phyloP scores from a whole-genome alignment of 2,329 filamentous ascomycete species.

The Talaromyces sp. region DNA sequence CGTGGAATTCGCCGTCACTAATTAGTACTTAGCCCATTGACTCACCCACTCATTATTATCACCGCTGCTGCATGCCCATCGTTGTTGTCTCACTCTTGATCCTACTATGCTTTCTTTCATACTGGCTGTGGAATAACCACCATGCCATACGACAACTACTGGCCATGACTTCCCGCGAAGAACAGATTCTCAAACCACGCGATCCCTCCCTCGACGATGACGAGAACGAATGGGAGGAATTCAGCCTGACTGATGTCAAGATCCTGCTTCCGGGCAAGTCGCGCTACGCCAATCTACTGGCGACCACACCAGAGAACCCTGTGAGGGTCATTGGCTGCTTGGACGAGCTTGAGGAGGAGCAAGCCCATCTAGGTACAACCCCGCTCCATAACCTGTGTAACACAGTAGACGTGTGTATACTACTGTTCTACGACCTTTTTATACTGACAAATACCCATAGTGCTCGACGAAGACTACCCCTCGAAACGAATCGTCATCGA shows the following conservation, averaged over 20 bases:
- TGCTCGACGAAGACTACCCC: conserved; percentile 35
- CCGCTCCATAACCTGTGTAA: background rate
- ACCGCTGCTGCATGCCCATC: background rate
- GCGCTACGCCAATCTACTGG: conserved; percentile 51
- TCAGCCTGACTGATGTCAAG: conserved; percentile 52
- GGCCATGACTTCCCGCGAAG: conserved; percentile 42
- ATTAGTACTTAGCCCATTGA: background rate
- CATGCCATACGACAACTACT: conserved; percentile 26
- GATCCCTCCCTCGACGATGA: conserved; percentile 39
- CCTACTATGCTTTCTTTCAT: conserved; percentile 1
- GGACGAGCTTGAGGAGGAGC: conserved; percentile 41
- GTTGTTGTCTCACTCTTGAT: background rate
- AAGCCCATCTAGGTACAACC: conserved; percentile 36
- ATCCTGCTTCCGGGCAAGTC: conserved; percentile 46
- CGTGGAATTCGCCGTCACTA: background rate
- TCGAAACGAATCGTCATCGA: conserved; percentile 44
- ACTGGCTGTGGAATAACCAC: conserved; percentile 13
- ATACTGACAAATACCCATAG: conserved; percentile 18
- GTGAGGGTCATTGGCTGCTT: conserved; percentile 53
- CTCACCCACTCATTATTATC: background rate
- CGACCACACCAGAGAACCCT: conserved; percentile 51
- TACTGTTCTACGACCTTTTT: background rate
- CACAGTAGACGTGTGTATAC: background rate
- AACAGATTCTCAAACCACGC: conserved; percentile 41
- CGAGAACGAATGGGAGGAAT: conserved; percentile 58